Percentiles rank a stretch among this genome's conserved stretches.
Evolutionary conservation across 306 rosid genomes (phyloP).

Genomic region (Nissolia schottii): DNA sequence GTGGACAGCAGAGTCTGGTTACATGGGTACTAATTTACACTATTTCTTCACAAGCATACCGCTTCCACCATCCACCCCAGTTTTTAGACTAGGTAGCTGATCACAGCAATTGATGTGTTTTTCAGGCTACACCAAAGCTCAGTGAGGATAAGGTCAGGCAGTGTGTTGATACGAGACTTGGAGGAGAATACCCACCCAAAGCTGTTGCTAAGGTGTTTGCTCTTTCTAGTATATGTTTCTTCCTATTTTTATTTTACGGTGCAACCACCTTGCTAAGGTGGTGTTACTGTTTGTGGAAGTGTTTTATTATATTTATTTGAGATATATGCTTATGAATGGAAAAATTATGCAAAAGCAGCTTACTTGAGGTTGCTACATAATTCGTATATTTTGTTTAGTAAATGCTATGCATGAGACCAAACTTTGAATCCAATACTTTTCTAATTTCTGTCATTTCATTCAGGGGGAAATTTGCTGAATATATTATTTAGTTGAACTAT

Average conservation of each 20-base stretch:
- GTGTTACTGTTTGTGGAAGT: neutral
- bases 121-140: conserved; percentile 92
- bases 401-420: conserved; percentile 4
- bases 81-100: conserved; percentile 29
- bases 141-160: conserved; percentile 93
- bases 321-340: conserved; percentile 8
- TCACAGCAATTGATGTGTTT: conserved; percentile 21
- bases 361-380: neutral
- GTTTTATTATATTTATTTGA: conserved; percentile 12
- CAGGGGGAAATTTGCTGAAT: neutral
- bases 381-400: conserved; percentile 1
- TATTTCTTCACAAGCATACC: neutral
- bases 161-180: conserved; percentile 79
- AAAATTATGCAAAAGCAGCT: conserved; percentile 8
- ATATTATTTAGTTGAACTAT: neutral
- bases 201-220: conserved; percentile 82
- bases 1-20: conserved; percentile 93
- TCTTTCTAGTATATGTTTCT: neutral
- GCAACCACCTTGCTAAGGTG: conserved; percentile 2
- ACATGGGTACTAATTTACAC: conserved; percentile 70
- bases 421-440: neutral
- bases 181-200: conserved; percentile 87
- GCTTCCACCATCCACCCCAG: too few species aligned
- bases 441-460: neutral
- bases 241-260: neutral